Evolutionary conservation across 2,329 filamentous ascomycete genomes (phyloP).

Genomic region (Boeremia lycopersici): DNA sequence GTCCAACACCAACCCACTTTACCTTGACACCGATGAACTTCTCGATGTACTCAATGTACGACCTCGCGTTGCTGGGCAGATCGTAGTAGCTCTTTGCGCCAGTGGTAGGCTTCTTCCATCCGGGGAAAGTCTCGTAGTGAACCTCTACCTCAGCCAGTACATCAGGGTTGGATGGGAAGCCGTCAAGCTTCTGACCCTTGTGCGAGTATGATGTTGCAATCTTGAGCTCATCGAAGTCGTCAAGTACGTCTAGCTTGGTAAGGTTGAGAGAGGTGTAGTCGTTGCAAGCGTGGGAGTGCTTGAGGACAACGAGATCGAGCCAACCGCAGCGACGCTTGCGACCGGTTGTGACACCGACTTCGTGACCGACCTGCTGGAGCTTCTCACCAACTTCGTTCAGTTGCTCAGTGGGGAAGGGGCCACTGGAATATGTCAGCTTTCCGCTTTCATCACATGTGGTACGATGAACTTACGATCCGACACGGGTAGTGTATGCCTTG

Average conservation of each 20-base stretch:
- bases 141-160: slow-evolving; percentile 66
- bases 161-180: slow-evolving; percentile 69
- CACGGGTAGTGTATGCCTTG: slow-evolving; percentile 71
- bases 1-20: slow-evolving; percentile 71
- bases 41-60: slow-evolving; percentile 72
- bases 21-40: slow-evolving; percentile 67
- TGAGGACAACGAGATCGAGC: slow-evolving; percentile 72
- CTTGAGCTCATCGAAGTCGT: slow-evolving; percentile 76
- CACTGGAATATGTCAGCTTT: slow-evolving; percentile 50
- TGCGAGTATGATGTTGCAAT: slow-evolving; percentile 72
- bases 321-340: slow-evolving; percentile 67
- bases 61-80: slow-evolving; percentile 67
- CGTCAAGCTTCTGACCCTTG: slow-evolving; percentile 61
- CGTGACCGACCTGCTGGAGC: slow-evolving; percentile 61
- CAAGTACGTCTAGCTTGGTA: slow-evolving; percentile 73
- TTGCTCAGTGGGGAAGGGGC: slow-evolving; percentile 72
- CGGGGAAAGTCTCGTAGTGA: slow-evolving; percentile 70
- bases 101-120: slow-evolving; percentile 71
- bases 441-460: background rate
- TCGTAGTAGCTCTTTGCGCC: slow-evolving; percentile 65
- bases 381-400: slow-evolving; percentile 62
- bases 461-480: slow-evolving; percentile 47
- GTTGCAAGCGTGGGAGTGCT: slow-evolving; percentile 69
- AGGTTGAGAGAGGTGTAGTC: slow-evolving; percentile 70
- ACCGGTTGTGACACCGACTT: slow-evolving; percentile 64